Base-by-base conservation (phyloP, 2,329 filamentous ascomycete genomes). In the Ceratocystis variospora region DNA sequence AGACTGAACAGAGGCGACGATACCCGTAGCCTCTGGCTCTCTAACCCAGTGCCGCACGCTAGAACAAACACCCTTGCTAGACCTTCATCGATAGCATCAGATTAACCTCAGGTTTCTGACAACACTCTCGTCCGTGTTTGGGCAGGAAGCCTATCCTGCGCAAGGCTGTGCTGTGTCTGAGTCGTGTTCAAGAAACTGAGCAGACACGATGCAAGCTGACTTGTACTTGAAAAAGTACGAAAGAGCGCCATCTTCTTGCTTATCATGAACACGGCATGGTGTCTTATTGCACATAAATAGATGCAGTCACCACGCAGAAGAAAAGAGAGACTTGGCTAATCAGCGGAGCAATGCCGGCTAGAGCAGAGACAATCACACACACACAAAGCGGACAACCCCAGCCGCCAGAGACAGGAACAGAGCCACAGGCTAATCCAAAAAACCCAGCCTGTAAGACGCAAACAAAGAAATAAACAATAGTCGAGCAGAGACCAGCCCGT, bases 381-480 rank as follows among this genome's bases (percentile, higher is more conserved):
- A 37, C 33, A 37, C 37, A 41, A 15, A 10, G 15, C 37, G 37
- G 37, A 41, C 37, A 41, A 15, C 10, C 10, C 37, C 37, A 41
- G 12, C 37, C 37, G 12, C 10, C 37, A 41, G 37, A 41, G 37
- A 41, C 37, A 41, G 37, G 37, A 41, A 15, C 37, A 41, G 37
- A 41, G 37, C 37, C 37, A 41, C 37, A 8, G 12, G 2, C 37
- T 5, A 53, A 50, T 19, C 8, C 48, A 53, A 22, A 59, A 37
- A 15, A 31, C 28, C 28, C 55, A 59, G 55, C 28, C 33, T 17
- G 55, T 59, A 59, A n/a, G 7, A 59, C 28, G n/a, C 55, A 59
- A 59, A 59, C 55, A 59, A 59, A 33, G n/a, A 59, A 59, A 33
- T 7, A 59, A 59, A 59, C 55, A 59, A 37, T 15, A 15, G 12